A percentile compares a stretch with the other conserved stretches of the same genome.
These are phyloP conservation scores for Trypanosoma platydactyli DNA, from an alignment of 208 protist species.

Conservation along the genomic window DNA sequence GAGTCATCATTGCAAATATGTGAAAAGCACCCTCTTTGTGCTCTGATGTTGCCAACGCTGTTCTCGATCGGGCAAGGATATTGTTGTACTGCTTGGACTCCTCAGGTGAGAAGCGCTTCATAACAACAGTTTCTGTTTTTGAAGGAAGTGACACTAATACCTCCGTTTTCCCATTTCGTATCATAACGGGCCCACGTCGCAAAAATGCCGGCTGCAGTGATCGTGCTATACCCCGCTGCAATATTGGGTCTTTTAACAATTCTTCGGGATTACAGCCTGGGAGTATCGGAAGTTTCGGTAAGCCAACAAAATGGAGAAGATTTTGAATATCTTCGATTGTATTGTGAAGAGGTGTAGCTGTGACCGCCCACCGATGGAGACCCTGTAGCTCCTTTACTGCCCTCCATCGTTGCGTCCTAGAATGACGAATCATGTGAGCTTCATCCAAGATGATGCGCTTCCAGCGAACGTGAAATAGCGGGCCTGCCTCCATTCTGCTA, in stretches of 20 bases:
- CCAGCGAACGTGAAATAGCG: constrained; percentile 88
- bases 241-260: constrained; percentile 66
- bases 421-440: constrained; percentile 92
- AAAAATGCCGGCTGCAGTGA: constrained; percentile 90
- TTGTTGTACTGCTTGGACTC: constrained; percentile 88
- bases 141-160: constrained; percentile 80
- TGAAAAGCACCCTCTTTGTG: constrained; percentile 73
- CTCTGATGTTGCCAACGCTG: constrained; percentile 64
- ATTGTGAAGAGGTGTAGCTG: constrained; percentile 94
- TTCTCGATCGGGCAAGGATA: constrained; percentile 76
- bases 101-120: constrained; percentile 60
- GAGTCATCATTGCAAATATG: constrained; percentile 93
- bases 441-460: constrained; percentile 95
- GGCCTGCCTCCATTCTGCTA: constrained; percentile 61
- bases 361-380: constrained; percentile 90
- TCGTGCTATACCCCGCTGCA: constrained; percentile 81
- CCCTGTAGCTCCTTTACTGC: constrained; percentile 82
- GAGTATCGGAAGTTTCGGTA: constrained; percentile 75
- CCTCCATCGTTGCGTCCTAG: constrained; percentile 78
- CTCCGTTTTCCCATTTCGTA: constrained; percentile 74
- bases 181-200: constrained; percentile 84
- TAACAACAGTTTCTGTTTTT: constrained; percentile 71
- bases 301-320: constrained; percentile 80
- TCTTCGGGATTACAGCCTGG: constrained; percentile 70
- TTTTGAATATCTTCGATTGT: constrained; percentile 92